These are phyloP conservation scores for Colletotrichum trifolii DNA, from an alignment of 2,329 filamentous ascomycete species.

Conservation along the genomic window DNA sequence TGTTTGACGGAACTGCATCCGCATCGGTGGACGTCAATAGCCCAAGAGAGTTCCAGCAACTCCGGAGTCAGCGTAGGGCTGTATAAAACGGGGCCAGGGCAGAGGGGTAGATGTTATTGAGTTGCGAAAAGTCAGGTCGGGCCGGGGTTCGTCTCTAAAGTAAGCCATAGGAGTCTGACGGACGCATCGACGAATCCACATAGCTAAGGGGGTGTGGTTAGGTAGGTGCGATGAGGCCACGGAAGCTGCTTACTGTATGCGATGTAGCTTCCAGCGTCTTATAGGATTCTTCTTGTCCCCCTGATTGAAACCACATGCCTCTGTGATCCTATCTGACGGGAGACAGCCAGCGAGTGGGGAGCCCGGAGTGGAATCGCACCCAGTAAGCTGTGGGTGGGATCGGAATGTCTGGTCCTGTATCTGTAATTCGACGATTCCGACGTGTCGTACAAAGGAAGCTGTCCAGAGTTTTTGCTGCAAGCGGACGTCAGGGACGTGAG, in stretches of 20 bases:
- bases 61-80: constrained; percentile 27
- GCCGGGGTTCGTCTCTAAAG: background rate
- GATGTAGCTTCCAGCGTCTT: constrained; percentile 7
- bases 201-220: constrained; percentile 26
- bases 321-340: constrained; percentile 23
- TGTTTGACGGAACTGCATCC: too few relatives aligned
- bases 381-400: constrained; percentile 19
- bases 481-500: constrained; percentile 18
- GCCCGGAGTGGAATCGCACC: background rate
- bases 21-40: too few relatives aligned
- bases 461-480: constrained; percentile 21
- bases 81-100: background rate
- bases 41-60: too few relatives aligned
- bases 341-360: constrained; percentile 12
- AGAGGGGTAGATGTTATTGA: background rate
- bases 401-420: constrained; percentile 12
- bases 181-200: constrained; percentile 14
- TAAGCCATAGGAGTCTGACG: constrained; percentile 24
- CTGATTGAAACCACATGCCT: constrained; percentile 13
- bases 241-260: constrained; percentile 2
- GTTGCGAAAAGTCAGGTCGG: background rate
- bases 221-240: constrained; percentile 4
- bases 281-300: constrained; percentile 5
- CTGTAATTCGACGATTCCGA: constrained; percentile 27
- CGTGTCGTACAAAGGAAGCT: constrained; percentile 24